These are phyloP conservation scores for Magnaporthiopsis incrustans DNA, from an alignment of 2,329 filamentous ascomycete genomes.

Conservation along the genomic window DNA sequence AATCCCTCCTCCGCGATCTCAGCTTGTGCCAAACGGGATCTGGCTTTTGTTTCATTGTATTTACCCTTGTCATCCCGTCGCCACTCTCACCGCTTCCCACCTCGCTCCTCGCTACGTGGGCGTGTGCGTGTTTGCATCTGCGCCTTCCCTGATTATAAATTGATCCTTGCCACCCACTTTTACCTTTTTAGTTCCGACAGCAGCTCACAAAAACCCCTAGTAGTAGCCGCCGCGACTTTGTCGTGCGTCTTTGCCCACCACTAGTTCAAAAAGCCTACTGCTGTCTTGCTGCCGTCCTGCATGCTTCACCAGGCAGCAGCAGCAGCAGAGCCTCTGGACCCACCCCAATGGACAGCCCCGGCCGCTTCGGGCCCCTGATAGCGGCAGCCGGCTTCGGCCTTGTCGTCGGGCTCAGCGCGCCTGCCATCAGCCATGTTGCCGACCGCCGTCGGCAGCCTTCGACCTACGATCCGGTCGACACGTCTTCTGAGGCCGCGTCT, in stretches of 20 bases:
- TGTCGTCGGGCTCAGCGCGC: constrained; percentile 13
- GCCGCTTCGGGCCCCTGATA: not conserved
- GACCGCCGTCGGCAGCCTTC: constrained; percentile 4
- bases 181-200: not conserved
- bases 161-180: not conserved
- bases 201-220: not conserved
- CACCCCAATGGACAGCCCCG: constrained; percentile 1
- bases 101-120: no score
- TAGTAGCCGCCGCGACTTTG: not conserved
- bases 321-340: not conserved
- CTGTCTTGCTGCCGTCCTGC: not conserved
- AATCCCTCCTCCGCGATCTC: not conserved
- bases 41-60: not conserved
- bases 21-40: not conserved
- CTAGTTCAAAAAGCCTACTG: not conserved
- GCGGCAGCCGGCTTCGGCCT: constrained; percentile 11
- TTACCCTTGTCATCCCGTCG: not conserved
- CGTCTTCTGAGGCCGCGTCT: constrained; percentile 8
- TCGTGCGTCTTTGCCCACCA: not conserved
- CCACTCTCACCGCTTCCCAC: not conserved
- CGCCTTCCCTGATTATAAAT: not conserved
- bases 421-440: constrained; percentile 13
- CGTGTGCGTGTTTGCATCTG: not conserved
- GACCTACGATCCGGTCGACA: not conserved
- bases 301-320: not conserved